These are phyloP conservation scores for Leucoagaricus sp. DNA, from an alignment of 1,284 basidiomycete genomes.

Conservation along the genomic window DNA sequence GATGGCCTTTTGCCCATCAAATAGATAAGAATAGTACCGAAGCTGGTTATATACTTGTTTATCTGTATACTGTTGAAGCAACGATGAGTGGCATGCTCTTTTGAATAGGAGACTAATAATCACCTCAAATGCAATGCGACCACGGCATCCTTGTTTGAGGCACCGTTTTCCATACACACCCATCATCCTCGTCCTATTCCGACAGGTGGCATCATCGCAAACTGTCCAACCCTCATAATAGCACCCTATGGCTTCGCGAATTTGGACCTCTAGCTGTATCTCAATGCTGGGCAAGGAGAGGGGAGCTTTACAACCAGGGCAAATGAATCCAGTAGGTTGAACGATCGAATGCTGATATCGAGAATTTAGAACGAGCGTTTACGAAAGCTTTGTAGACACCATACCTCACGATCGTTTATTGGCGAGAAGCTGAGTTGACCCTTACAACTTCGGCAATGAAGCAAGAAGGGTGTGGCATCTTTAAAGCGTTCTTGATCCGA, in stretches of 20 bases:
- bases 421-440: slow-evolving; percentile 65
- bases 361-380: not conserved
- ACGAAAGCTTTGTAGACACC: slow-evolving; percentile 19
- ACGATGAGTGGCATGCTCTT: not conserved
- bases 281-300: slow-evolving; percentile 67
- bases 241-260: slow-evolving; percentile 73
- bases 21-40: slow-evolving; percentile 77
- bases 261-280: slow-evolving; percentile 85
- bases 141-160: slow-evolving; percentile 67
- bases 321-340: slow-evolving; percentile 51
- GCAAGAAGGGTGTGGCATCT: slow-evolving; percentile 66
- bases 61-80: slow-evolving; percentile 72
- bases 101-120: slow-evolving; percentile 23
- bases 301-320: slow-evolving; percentile 59
- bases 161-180: slow-evolving; percentile 88
- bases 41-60: slow-evolving; percentile 85
- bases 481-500: slow-evolving; percentile 88
- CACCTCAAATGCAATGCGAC: slow-evolving; percentile 77
- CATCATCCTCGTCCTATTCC: slow-evolving; percentile 86
- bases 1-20: slow-evolving; percentile 70
- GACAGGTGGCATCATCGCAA: slow-evolving; percentile 88
- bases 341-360: slow-evolving; percentile 47
- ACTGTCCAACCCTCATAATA: slow-evolving; percentile 92
- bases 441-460: slow-evolving; percentile 78
- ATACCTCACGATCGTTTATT: slow-evolving; percentile 64